Conservation (phyloP, 345 rosid genomes). For the Adansonia digitata region DNA sequence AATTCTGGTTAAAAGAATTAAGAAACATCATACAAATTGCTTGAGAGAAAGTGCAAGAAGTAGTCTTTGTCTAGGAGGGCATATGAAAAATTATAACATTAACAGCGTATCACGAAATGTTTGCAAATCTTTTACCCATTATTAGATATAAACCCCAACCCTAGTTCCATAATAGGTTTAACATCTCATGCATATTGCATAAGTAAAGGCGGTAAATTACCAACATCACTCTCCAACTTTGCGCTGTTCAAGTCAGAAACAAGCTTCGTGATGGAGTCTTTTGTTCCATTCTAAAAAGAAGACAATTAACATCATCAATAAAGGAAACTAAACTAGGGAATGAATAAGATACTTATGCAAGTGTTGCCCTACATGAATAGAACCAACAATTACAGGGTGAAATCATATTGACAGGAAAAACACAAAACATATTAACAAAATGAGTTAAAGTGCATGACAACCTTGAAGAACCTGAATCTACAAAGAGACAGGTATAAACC, state of each 20-base stretch:
- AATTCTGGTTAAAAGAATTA: background rate
- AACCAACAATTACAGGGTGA: background rate
- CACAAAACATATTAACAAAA: background rate
- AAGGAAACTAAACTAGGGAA: conserved; percentile 12
- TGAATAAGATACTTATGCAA: conserved; percentile 6
- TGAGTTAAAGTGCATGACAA: background rate
- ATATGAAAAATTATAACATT: background rate
- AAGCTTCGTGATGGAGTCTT: conserved; percentile 83
- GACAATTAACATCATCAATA: background rate
- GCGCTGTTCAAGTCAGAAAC: conserved; percentile 82
- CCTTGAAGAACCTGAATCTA: background rate
- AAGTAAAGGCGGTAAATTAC: conserved; percentile 34
- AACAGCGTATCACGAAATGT: background rate
- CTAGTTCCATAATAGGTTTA: background rate
- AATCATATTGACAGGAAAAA: background rate
- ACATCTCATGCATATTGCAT: background rate
- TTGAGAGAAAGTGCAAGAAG: background rate
- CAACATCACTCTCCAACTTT: conserved; percentile 85
- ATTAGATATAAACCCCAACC: conserved; percentile 2
- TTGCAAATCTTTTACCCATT: background rate
- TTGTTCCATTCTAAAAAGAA: conserved; percentile 73
- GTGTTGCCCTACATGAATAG: background rate
- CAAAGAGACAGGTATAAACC: background rate
- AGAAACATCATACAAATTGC: background rate
- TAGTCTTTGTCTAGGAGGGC: background rate